Base-by-base conservation (phyloP, 1,284 basidiomycete genomes). In the Malassezia slooffiae region DNA sequence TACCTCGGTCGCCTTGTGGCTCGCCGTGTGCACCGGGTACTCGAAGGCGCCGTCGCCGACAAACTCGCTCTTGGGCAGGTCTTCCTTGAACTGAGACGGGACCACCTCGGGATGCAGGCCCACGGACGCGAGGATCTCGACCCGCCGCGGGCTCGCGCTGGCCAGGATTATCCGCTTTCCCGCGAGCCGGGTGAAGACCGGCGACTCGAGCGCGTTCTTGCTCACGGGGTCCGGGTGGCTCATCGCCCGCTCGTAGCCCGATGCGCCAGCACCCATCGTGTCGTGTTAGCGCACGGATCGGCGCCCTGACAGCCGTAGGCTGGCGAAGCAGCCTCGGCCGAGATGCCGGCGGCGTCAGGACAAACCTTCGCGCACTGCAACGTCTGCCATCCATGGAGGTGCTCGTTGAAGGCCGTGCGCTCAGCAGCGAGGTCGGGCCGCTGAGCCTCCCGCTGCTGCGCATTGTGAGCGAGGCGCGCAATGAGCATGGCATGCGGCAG, bases 11-110 rank as follows among this genome's bases (percentile, higher is more conserved):
- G 74, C 77, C 74, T 95, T 96, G 55, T 90, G 82, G 2, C 80
- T 80, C 2, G 87, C 87, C 0, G 89, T 96, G 7, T 89, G 81
- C 5, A 93, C 85, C 0, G 90, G 86, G 67, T 97, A 96, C 66
- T 93, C 87, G 47, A 86, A 84, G 13, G 57, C 54, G 3, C 84
- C 76, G 52, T 85, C 78, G 20, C 79, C 79, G 47, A 81, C 61
- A 47, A 72, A 96, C 3, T 77, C 76, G 15, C 72, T 72, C 36
- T 83, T 74, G 0, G 79, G 75, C 12, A 96, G 73, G 60, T 90
- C 75, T 70, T 96, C 91, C 28, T 79, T 77, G 55, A 96, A 96
- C 0, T 77, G 83, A 2, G 88, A 91, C 0, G 88, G 84, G 0
- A 93, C 75, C 46, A 93, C 77, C 67, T 93, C 86, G 1, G 88